Evolutionary conservation across 1,284 basidiomycete genomes (phyloP).

Genomic region (Boletus austroedulis): DNA sequence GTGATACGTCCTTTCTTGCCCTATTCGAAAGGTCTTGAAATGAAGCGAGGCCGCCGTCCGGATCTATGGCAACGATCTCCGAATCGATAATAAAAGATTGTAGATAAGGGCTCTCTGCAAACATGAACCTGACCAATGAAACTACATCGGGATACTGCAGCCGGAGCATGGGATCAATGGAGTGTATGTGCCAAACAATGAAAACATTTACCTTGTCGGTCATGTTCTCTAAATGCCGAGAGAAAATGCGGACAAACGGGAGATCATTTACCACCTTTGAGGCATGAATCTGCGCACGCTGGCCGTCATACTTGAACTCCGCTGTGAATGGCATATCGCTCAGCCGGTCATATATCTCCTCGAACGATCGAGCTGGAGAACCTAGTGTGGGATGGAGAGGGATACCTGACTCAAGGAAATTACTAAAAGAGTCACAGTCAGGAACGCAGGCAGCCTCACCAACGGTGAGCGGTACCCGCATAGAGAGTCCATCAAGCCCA

Average conservation of each 20-base stretch:
- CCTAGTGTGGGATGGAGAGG: constrained; percentile 74
- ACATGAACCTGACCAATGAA: constrained; percentile 51
- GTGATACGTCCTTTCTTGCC: constrained; percentile 81
- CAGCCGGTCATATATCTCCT: constrained; percentile 78
- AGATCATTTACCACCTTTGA: constrained; percentile 43
- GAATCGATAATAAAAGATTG: constrained; percentile 82
- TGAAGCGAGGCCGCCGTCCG: constrained; percentile 62
- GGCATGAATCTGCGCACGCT: constrained; percentile 83
- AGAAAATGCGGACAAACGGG: constrained; percentile 72
- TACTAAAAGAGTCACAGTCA: constrained; percentile 4
- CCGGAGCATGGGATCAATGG: constrained; percentile 21
- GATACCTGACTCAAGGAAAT: constrained; percentile 48
- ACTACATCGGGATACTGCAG: constrained; percentile 85
- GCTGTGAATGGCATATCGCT: constrained; percentile 68
- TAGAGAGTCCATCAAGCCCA: constrained; percentile 60
- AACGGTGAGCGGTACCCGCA: constrained; percentile 71
- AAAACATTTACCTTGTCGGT: constrained; percentile 64
- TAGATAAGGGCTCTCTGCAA: constrained; percentile 44
- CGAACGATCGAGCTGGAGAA: constrained; percentile 81
- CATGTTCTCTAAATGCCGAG: constrained; percentile 90
- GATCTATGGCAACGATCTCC: constrained; percentile 79
- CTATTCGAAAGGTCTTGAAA: constrained; percentile 88
- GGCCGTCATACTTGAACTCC: constrained; percentile 87
- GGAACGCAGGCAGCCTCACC: constrained; percentile 53
- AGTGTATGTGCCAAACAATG: constrained; percentile 6